Base-by-base conservation (phyloP, 768 basidiomycete genomes). In the Leucosporidium scottii region DNA sequence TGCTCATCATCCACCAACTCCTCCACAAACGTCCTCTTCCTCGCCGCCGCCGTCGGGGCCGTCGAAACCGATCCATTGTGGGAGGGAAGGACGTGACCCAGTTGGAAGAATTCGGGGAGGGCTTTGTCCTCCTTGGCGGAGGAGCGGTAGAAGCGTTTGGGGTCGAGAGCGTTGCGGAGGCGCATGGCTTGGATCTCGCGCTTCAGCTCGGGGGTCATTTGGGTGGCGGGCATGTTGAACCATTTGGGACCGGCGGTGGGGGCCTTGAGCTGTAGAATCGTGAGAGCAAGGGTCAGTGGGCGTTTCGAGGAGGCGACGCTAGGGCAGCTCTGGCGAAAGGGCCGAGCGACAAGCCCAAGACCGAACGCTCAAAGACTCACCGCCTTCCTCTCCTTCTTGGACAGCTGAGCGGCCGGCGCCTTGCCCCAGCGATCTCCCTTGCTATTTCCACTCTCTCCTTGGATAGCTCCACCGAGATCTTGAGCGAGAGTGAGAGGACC, bases 1-100 rank as follows among this genome's bases (percentile, higher is more conserved):
- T 92, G 89, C 3, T 89, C 86, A 79, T 93, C 91, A 74, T 89
- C 89, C 60, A 93, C 85, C 47, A 94, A 82, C 74, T 93, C 92
- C 69, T 93, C 91, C 28, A 96, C 88, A 56, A 93, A 79, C 7
- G 87, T 90, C 68, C 90, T 83, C 79, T 93, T 91, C 58, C 71
- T 23, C 34, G 72, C 55, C 68, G 84, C 81, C 8, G 85, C 82
- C 39, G 84, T 82, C 34, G 85, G 81, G 63, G 91, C 84, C 75
- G 90, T 91, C 68, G 90, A 88, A 17, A 81, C 78, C 67, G 84
- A 85, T 3, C 85, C 81, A 27, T 82, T 84, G 9, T 87, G 87
- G 76, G 91, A 91, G 1, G 90, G 88, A 53, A 80, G 79, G 3
- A 88, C 82, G 62, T 72, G 66, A 13, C 67, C 61, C 57, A 69